Percentiles rank a stretch among this genome's conserved stretches.
These are phyloP conservation scores for Serendipita sp. DNA, from an alignment of 768 basidiomycete species.

Conservation along the genomic window DNA sequence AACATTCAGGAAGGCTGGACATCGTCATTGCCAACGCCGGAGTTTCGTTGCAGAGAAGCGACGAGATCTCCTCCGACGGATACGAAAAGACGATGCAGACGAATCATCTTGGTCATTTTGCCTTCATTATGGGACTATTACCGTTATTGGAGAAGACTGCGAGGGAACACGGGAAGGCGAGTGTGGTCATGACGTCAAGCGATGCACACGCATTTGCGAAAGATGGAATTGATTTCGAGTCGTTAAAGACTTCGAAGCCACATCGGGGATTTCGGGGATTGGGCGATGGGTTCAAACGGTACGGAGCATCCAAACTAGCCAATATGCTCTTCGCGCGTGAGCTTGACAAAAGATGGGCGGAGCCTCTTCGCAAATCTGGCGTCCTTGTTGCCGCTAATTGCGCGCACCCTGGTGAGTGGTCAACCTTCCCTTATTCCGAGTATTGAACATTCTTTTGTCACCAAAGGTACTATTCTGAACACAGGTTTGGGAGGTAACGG, in stretches of 20 bases:
- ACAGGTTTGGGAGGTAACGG: neutral
- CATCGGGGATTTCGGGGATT: conserved; percentile 6
- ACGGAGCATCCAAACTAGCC: conserved; percentile 11
- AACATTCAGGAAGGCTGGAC: neutral
- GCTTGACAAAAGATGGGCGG: conserved; percentile 8
- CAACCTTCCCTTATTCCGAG: neutral
- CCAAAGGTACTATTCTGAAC: neutral
- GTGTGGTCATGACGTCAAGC: neutral
- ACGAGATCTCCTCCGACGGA: conserved; percentile 7
- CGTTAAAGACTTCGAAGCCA: neutral
- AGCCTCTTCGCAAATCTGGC: neutral
- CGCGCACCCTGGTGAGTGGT: neutral
- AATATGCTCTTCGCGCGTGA: conserved; percentile 13
- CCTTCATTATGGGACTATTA: conserved; percentile 11
- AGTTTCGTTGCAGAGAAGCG: neutral
- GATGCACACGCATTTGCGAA: conserved; percentile 2
- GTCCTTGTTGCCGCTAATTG: neutral
- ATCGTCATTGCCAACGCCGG: neutral
- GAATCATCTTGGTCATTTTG: conserved; percentile 16
- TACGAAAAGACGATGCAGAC: conserved; percentile 9
- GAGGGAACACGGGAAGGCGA: conserved; percentile 6
- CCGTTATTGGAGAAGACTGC: conserved; percentile 13
- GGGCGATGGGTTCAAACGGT: conserved; percentile 4
- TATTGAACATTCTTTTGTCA: neutral
- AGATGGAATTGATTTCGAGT: neutral